Percentiles rank a stretch among this genome's conserved stretches.
phyloP scores from a whole-genome alignment of 139 green algal genomes.

The Tetradesmus lagerheimii region DNA sequence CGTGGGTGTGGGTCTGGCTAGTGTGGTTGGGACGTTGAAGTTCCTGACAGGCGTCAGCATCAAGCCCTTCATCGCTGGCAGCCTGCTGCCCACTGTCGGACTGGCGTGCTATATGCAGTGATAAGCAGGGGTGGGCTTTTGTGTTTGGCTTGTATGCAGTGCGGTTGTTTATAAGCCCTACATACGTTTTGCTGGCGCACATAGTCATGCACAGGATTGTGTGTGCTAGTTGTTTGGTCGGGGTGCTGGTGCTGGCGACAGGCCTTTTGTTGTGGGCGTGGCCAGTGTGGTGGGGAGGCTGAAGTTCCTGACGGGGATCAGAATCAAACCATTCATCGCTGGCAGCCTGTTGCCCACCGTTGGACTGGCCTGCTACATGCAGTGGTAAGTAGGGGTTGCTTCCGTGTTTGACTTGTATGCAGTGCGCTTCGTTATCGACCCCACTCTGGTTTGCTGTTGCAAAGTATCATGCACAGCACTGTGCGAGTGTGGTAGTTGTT shows the following conservation, averaged over 20 bases:
- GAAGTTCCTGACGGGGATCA: constrained; percentile 55
- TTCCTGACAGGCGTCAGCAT: constrained; percentile 55
- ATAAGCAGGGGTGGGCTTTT: background rate
- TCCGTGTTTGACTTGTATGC: no score
- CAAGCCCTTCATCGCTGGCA: constrained; percentile 58
- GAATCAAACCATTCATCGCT: constrained; percentile 64
- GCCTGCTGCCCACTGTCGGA: background rate
- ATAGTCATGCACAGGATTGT: no score
- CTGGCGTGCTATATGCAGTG: constrained; percentile 69
- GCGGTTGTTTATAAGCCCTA: no score
- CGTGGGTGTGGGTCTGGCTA: constrained; percentile 25
- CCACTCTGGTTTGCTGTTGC: no score
- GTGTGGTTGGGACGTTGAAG: constrained; percentile 58
- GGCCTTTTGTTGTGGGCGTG: constrained; percentile 59
- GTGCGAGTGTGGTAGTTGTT: no score
- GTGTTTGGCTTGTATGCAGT: no score
- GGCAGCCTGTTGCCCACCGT: constrained; percentile 54
- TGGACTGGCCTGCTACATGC: constrained; percentile 63
- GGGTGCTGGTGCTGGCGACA: constrained; percentile 52
- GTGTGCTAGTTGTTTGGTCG: constrained; percentile 58
- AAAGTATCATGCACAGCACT: constrained; percentile 46
- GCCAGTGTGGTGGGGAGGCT: constrained; percentile 62
- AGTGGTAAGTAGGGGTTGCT: constrained; percentile 50
- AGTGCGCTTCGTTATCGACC: no score
- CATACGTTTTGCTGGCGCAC: no score